A percentile compares a stretch with the other conserved stretches of the same genome.
Conservation (phyloP, 2,329 filamentous ascomycete species). For the Aspergillus sclerotialis region DNA sequence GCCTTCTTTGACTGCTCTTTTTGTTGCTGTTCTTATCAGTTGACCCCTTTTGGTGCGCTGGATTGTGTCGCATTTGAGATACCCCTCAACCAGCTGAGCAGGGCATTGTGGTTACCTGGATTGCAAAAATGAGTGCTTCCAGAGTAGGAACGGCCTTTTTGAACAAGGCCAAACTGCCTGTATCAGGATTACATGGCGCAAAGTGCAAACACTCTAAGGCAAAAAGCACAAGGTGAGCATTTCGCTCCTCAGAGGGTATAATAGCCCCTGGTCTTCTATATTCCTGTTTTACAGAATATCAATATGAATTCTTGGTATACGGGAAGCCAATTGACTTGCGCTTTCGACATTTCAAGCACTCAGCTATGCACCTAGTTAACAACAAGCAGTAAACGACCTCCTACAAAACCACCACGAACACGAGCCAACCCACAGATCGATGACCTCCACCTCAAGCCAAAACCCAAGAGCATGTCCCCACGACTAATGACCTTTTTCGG, state of each 20-base stretch:
- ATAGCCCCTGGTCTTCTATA: too few species aligned
- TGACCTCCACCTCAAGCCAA: slow-evolving; percentile 13
- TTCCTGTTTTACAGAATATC: too few species aligned
- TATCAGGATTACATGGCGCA: too few species aligned
- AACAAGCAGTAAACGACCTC: too few species aligned
- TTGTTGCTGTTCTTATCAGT: too few species aligned
- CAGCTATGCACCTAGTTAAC: too few species aligned
- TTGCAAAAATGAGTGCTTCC: slow-evolving; percentile 24
- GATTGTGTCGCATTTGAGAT: too few species aligned
- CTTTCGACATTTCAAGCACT: not conserved
- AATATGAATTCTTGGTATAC: not conserved
- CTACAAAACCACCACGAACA: slow-evolving; percentile 14
- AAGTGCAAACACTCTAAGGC: slow-evolving; percentile 12
- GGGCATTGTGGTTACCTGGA: too few species aligned
- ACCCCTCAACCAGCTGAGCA: too few species aligned
- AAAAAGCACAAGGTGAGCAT: slow-evolving; percentile 15
- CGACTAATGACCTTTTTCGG: slow-evolving; percentile 31
- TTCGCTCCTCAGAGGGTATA: not conserved
- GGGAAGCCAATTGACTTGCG: not conserved
- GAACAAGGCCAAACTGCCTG: slow-evolving; percentile 16
- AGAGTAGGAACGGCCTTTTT: slow-evolving; percentile 15
- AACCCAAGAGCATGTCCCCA: slow-evolving; percentile 19
- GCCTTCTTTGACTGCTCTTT: too few species aligned
- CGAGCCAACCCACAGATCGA: slow-evolving; percentile 17
- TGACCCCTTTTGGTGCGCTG: too few species aligned